These are phyloP conservation scores for Rubroboletus pulcherrimus DNA, from an alignment of 768 basidiomycete species.

Conservation along the genomic window DNA sequence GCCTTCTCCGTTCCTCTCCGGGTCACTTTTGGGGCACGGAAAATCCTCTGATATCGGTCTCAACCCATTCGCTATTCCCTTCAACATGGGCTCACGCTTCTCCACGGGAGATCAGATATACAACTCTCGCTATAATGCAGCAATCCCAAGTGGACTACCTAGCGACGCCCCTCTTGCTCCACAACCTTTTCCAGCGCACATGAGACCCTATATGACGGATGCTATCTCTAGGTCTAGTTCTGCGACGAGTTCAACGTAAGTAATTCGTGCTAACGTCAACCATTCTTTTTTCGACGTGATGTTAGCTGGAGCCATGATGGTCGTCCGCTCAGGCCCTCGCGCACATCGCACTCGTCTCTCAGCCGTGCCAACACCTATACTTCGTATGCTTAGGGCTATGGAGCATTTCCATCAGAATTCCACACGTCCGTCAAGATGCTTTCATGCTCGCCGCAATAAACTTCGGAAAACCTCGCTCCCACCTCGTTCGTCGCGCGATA, in stretches of 20 bases:
- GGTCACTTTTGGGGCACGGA: conserved; percentile 6
- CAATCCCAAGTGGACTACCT: conserved; percentile 16
- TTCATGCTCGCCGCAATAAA: conserved; percentile 11
- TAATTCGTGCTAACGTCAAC: neutral
- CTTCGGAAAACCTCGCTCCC: conserved; percentile 2
- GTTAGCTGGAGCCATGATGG: conserved; percentile 31
- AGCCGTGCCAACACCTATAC: conserved; percentile 16
- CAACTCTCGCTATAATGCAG: conserved; percentile 2
- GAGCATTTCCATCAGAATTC: conserved; percentile 2
- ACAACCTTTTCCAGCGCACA: conserved; percentile 18
- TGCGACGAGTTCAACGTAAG: conserved; percentile 33
- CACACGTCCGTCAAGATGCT: conserved; percentile 15
- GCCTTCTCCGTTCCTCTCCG: conserved; percentile 7
- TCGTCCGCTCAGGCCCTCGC: conserved; percentile 17
- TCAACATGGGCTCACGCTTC: conserved; percentile 19
- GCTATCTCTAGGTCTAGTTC: conserved; percentile 32
- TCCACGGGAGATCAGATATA: conserved; percentile 1
- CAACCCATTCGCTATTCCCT: conserved; percentile 33
- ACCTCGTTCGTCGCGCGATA: conserved; percentile 16
- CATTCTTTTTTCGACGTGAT: conserved; percentile 2
- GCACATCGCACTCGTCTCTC: conserved; percentile 11
- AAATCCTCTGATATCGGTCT: conserved; percentile 24
- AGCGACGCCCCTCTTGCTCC: conserved; percentile 24
- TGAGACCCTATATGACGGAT: conserved; percentile 16
- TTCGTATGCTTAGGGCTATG: conserved; percentile 19